A percentile compares a stretch with the other conserved stretches of the same genome.
Conservation (phyloP, 1,284 basidiomycete species). For the Fomitopsis pinicola region DNA sequence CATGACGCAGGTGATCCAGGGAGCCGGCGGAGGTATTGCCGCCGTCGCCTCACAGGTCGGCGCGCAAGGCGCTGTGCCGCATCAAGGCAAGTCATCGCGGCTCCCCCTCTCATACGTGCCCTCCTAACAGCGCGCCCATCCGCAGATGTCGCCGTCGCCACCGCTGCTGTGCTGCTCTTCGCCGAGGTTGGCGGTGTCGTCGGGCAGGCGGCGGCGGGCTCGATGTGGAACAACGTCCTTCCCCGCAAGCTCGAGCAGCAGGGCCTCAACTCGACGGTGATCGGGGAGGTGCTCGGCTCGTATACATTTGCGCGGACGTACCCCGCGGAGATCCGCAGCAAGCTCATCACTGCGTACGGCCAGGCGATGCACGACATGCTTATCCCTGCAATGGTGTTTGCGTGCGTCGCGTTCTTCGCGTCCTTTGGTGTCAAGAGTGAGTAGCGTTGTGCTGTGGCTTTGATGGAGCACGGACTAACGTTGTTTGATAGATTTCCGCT, state of each 20-base stretch:
- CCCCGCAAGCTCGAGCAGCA: slow-evolving; percentile 51
- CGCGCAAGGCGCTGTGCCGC: slow-evolving; percentile 75
- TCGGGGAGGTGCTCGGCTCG: slow-evolving; percentile 1
- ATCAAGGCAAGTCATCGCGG: slow-evolving; percentile 23
- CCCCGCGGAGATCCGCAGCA: not conserved
- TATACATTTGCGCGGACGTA: slow-evolving; percentile 4
- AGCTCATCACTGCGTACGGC: not conserved
- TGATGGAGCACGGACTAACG: not conserved
- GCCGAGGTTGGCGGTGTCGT: slow-evolving; percentile 77
- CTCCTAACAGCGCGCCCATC: not conserved
- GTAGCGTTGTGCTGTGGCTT: not conserved
- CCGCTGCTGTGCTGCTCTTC: slow-evolving; percentile 76
- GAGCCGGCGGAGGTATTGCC: slow-evolving; percentile 77
- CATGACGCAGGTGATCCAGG: slow-evolving; percentile 73
- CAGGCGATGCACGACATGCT: slow-evolving; percentile 4
- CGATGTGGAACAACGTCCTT: slow-evolving; percentile 59
- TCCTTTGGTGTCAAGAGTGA: not conserved
- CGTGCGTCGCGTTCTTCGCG: not conserved
- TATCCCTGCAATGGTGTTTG: slow-evolving; percentile 2
- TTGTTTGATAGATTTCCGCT: not conserved
- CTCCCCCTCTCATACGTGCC: not conserved
- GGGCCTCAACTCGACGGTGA: slow-evolving; percentile 3
- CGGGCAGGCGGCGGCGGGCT: slow-evolving; percentile 58
- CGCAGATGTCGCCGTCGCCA: slow-evolving; percentile 75
- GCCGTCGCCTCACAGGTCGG: slow-evolving; percentile 68